A percentile compares a stretch with the other conserved stretches of the same genome.
Evolutionary conservation across 805 yeast species (phyloP).

Genomic region (Candida ficus): DNA sequence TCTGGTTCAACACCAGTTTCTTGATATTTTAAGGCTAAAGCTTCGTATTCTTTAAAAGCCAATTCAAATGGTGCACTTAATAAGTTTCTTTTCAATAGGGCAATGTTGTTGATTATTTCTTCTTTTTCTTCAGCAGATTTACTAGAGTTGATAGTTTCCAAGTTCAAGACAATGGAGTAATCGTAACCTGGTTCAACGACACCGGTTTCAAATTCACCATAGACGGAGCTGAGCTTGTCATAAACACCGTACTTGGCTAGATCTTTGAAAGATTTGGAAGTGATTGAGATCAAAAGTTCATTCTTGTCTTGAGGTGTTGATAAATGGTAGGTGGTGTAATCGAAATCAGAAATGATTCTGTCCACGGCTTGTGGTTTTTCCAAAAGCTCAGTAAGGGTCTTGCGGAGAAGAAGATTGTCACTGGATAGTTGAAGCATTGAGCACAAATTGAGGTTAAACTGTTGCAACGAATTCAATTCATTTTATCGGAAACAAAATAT

Average conservation of each 20-base stretch:
- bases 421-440: slow-evolving; percentile 85
- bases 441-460: too few species aligned
- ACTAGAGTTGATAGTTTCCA: slow-evolving; percentile 34
- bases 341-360: slow-evolving; percentile 90
- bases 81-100: slow-evolving; percentile 77
- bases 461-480: background rate
- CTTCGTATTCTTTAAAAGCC: slow-evolving; percentile 78
- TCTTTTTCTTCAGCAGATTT: slow-evolving; percentile 42
- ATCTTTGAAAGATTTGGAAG: slow-evolving; percentile 74
- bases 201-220: slow-evolving; percentile 36
- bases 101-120: slow-evolving; percentile 55
- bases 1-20: slow-evolving; percentile 27
- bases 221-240: slow-evolving; percentile 46
- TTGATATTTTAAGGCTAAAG: slow-evolving; percentile 34
- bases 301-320: slow-evolving; percentile 80
- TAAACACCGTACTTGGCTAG: slow-evolving; percentile 61
- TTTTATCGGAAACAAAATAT: slow-evolving; percentile 6
- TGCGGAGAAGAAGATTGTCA: slow-evolving; percentile 75
- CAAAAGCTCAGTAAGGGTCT: slow-evolving; percentile 71
- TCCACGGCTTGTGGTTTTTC: slow-evolving; percentile 57
- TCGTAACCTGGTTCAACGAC: slow-evolving; percentile 72
- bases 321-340: slow-evolving; percentile 89
- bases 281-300: slow-evolving; percentile 59
- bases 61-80: slow-evolving; percentile 90
- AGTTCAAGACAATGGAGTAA: slow-evolving; percentile 67